These are phyloP conservation scores for Mangifera indica DNA, from an alignment of 345 rosid species.

Conservation along the genomic window DNA sequence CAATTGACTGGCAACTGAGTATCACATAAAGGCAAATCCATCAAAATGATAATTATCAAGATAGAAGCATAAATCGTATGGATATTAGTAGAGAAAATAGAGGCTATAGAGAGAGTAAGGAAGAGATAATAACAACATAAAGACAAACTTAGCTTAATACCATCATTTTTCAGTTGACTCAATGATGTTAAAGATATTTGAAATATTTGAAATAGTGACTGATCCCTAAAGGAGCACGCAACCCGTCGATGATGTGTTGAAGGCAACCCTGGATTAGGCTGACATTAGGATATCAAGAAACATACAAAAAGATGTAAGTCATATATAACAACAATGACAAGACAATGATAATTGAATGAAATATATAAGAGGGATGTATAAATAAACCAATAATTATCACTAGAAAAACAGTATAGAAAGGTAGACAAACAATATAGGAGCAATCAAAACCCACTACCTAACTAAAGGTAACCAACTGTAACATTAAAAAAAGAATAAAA, in stretches of 20 bases:
- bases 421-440: not conserved
- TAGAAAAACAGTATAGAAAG: not conserved
- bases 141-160: slow-evolving; percentile 39
- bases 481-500: too few species aligned
- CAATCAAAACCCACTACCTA: not conserved
- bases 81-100: not conserved
- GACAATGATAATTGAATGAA: not conserved
- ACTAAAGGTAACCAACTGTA: not conserved
- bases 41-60: slow-evolving; percentile 15
- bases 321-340: not conserved
- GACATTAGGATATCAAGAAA: slow-evolving; percentile 29
- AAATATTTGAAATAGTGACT: slow-evolving; percentile 86
- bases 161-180: slow-evolving; percentile 86
- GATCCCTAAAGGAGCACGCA: slow-evolving; percentile 92
- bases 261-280: slow-evolving; percentile 81
- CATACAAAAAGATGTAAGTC: slow-evolving; percentile 18
- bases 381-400: too few species aligned
- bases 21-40: slow-evolving; percentile 23
- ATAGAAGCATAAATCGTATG: slow-evolving; percentile 1
- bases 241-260: slow-evolving; percentile 89
- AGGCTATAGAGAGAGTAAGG: not conserved
- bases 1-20: slow-evolving; percentile 65
- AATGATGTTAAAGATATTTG: slow-evolving; percentile 90
- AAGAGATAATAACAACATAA: not conserved
- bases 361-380: not conserved